phyloP scores from a whole-genome alignment of 768 basidiomycete species.

The Austroboletus eburneus region DNA sequence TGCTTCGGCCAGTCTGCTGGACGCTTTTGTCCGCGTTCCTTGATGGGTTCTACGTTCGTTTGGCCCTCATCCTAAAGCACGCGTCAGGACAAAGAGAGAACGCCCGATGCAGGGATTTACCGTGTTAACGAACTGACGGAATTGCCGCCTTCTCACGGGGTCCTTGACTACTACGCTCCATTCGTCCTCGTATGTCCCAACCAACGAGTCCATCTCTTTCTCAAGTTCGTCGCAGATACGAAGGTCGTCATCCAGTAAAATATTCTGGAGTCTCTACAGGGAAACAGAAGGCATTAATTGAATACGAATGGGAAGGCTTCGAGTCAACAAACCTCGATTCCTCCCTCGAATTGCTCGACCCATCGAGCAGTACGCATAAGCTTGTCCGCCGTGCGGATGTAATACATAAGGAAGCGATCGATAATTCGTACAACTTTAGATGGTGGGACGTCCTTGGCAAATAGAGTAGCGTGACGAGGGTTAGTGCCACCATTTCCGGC shows the following conservation, averaged over 20 bases:
- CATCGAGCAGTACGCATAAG: constrained; percentile 71
- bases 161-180: constrained; percentile 64
- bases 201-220: constrained; percentile 57
- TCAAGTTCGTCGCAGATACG: constrained; percentile 71
- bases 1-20: constrained; percentile 69
- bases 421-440: constrained; percentile 57
- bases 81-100: not conserved
- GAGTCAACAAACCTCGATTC: constrained; percentile 45
- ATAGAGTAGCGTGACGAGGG: constrained; percentile 58
- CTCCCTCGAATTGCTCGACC: constrained; percentile 68
- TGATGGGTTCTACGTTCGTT: constrained; percentile 41
- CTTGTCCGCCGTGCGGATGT: constrained; percentile 70
- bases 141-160: constrained; percentile 43
- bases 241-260: constrained; percentile 66
- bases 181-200: constrained; percentile 65
- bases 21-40: constrained; percentile 58
- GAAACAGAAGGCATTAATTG: not conserved
- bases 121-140: constrained; percentile 67
- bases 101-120: constrained; percentile 18
- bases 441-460: constrained; percentile 65
- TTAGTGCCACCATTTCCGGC: constrained; percentile 69
- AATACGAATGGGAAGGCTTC: not conserved
- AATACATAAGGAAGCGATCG: constrained; percentile 64
- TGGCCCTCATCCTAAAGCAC: not conserved
- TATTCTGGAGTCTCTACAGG: constrained; percentile 51